Evolutionary conservation across 2,329 filamentous ascomycete genomes (phyloP), one percentile per base, ranked within the genome.

Genomic region (Aspergillus viridinutans): DNA sequence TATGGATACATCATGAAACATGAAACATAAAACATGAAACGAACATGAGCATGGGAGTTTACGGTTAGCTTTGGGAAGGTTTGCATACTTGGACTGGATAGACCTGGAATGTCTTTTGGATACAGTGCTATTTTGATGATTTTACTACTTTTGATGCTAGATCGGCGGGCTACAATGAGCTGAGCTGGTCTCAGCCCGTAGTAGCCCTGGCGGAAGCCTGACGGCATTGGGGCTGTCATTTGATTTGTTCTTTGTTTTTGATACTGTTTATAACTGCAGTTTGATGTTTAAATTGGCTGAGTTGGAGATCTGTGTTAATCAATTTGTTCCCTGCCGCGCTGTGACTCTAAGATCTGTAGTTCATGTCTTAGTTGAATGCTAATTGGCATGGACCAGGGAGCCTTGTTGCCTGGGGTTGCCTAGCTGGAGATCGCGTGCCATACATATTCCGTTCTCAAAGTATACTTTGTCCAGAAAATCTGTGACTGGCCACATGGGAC

Each of bases 21-120:
- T 32, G 49, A 23, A 26, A 43, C 20, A 52, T 32, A 40, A 23
- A 26, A 43, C 26, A 53, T 40, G 28, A 38, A 45, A 32, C 32
- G 47, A 49, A 35, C 43, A 56, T 53, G 55, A 45, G 43, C 21
- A 45, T 40, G 45, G 50, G 55, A 43, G 50, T 53, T 42, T 49
- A 20, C 4, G 23, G 49, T 47, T 49, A 40, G 25, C 38, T 20
- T 20, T 23, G 5, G 28, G 42, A 20, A 28, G 53, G 40, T 17
- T 47, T 47, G 43, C 51, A 35, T 48, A 52, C 21, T 51, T 56
- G 54, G 23, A 23, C 21, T 17, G 21, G 12, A 47, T 47, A 47
- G 43, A 47, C 23, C 23, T 47, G 43, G 43, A 20, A 12, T 25
- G 43, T 47, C 21, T 23, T 25, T 47, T 23, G n/a, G 43, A 47